These are phyloP conservation scores for Gracilaria domingensis DNA, from an alignment of 23 red algal genomes.

Conservation along the genomic window DNA sequence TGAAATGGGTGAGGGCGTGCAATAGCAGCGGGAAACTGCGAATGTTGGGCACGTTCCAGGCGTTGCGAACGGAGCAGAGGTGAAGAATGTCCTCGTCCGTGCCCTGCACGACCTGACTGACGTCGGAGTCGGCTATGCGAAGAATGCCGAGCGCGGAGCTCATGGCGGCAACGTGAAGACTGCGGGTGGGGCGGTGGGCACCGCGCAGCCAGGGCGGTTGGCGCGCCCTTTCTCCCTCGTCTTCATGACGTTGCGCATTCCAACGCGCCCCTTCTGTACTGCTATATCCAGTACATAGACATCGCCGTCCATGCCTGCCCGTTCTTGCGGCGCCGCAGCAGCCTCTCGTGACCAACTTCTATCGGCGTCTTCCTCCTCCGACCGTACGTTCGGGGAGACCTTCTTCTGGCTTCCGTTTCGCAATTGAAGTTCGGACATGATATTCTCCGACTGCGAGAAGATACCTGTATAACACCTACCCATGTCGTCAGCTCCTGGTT, in stretches of 20 bases:
- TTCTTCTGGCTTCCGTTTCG: slow-evolving; percentile 74
- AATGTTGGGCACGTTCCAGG: slow-evolving; percentile 23
- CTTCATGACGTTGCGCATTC: no score
- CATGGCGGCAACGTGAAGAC: no score
- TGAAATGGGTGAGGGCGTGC: slow-evolving; percentile 46
- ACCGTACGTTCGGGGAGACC: slow-evolving; percentile 37
- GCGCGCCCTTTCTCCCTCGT: no score
- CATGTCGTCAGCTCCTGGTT: not conserved
- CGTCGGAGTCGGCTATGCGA: slow-evolving; percentile 26
- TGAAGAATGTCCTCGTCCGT: slow-evolving; percentile 37
- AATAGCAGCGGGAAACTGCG: slow-evolving; percentile 21
- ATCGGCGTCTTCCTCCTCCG: not conserved
- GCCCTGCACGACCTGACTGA: slow-evolving; percentile 28
- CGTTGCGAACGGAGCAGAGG: not conserved
- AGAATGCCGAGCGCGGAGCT: slow-evolving; percentile 41
- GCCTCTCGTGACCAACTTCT: not conserved
- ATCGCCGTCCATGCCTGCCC: slow-evolving; percentile 18
- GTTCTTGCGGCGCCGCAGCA: not conserved
- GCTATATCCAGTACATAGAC: no score
- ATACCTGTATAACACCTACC: slow-evolving; percentile 51
- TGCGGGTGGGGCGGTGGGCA: no score
- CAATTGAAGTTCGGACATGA: slow-evolving; percentile 61
- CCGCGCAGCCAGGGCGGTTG: no score
- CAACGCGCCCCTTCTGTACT: no score
- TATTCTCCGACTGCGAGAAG: slow-evolving; percentile 70